Conservation (phyloP, 805 yeast species). For the Lachancea dasiensis region DNA sequence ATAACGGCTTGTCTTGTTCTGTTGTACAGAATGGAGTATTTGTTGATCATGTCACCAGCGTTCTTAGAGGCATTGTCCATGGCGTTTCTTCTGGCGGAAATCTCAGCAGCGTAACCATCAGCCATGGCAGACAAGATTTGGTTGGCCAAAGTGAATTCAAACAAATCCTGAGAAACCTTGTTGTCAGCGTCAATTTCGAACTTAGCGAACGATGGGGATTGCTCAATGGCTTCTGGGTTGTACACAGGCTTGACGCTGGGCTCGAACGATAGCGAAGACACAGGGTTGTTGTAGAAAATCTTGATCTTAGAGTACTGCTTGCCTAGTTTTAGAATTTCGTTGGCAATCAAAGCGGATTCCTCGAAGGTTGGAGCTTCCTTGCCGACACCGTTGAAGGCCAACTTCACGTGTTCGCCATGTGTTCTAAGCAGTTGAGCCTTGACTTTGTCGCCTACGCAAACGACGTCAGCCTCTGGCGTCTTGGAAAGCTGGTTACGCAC, state of each 20-base stretch:
- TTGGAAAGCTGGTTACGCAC: constrained; percentile 64
- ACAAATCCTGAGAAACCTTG: constrained; percentile 60
- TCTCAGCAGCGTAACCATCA: constrained; percentile 97
- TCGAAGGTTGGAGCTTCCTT: constrained; percentile 92
- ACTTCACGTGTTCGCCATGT: constrained; percentile 56
- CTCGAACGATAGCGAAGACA: constrained; percentile 84
- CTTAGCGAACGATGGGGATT: constrained; percentile 78
- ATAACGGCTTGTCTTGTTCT: constrained; percentile 99
- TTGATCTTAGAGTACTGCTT: constrained; percentile 62
- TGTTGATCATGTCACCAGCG: constrained; percentile 97
- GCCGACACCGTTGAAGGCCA: constrained; percentile 87
- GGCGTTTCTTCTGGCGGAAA: constrained; percentile 98
- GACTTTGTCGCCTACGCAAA: constrained; percentile 90
- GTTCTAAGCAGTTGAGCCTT: constrained; percentile 86
- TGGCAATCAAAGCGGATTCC: constrained; percentile 86
- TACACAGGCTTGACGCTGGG: constrained; percentile 65
- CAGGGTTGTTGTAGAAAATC: constrained; percentile 81
- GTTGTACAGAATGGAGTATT: constrained; percentile 95
- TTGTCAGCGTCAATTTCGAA: constrained; percentile 73
- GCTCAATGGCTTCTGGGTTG: constrained; percentile 65
- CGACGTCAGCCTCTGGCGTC: constrained; percentile 66
- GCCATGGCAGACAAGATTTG: constrained; percentile 86
- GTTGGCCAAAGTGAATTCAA: constrained; percentile 89
- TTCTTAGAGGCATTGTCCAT: constrained; percentile 99
- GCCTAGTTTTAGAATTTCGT: constrained; percentile 59